phyloP scores from a whole-genome alignment of 805 yeast species.

The Starmerella floris region DNA sequence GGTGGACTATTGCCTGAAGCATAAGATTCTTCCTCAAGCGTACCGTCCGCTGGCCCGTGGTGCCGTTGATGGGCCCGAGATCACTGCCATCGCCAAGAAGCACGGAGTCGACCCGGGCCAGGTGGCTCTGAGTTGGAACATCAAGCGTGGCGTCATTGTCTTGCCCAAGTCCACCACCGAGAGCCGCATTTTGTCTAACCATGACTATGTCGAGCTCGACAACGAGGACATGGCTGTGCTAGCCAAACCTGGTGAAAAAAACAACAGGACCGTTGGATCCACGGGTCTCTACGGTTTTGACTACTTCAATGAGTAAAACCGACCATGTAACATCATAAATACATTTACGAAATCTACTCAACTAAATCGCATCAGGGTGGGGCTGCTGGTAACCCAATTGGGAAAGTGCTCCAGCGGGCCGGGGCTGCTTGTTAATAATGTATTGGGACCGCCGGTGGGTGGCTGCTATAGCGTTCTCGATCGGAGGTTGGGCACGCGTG shows the following conservation, averaged over 20 bases:
- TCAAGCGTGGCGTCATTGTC: constrained; percentile 45
- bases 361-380: too few relatives aligned
- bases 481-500: too few relatives aligned
- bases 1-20: constrained; percentile 36
- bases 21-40: constrained; percentile 51
- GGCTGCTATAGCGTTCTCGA: too few relatives aligned
- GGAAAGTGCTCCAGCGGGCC: too few relatives aligned
- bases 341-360: too few relatives aligned
- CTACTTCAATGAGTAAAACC: constrained; percentile 8
- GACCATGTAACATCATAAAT: too few relatives aligned
- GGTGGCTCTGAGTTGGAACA: constrained; percentile 50
- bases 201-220: constrained; percentile 31
- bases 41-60: constrained; percentile 63
- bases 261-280: constrained; percentile 10
- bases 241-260: constrained; percentile 22
- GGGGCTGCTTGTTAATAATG: too few relatives aligned
- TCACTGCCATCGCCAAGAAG: constrained; percentile 43
- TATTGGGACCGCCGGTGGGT: too few relatives aligned
- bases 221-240: constrained; percentile 32
- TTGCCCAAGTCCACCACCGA: constrained; percentile 61
- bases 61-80: constrained; percentile 37
- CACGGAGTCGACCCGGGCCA: constrained; percentile 42
- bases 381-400: too few relatives aligned
- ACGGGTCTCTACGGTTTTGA: constrained; percentile 13
- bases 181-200: constrained; percentile 40